phyloP scores from a whole-genome alignment of 306 rosid species.

The Vigna reflexopilosa region DNA sequence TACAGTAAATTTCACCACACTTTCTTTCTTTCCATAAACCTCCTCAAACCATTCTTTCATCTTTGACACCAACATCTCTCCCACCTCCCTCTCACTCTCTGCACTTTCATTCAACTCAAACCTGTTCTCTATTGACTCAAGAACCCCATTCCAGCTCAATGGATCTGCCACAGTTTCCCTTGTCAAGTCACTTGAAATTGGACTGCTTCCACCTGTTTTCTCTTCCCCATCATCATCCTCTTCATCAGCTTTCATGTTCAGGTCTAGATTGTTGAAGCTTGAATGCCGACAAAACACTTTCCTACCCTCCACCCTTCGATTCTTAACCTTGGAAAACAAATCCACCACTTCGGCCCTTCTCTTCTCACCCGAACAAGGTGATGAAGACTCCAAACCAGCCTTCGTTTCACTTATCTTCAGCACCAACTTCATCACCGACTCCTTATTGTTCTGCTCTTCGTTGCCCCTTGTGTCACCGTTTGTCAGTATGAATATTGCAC shows the following conservation, averaged over 20 bases:
- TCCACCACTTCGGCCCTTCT: slow-evolving; percentile 72
- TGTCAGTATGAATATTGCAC: slow-evolving; percentile 65
- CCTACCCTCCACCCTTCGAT: slow-evolving; percentile 53
- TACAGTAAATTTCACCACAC: slow-evolving; percentile 63
- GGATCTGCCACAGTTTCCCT: slow-evolving; percentile 56
- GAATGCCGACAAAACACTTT: slow-evolving; percentile 69
- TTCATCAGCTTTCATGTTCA: slow-evolving; percentile 79
- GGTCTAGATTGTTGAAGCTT: slow-evolving; percentile 79
- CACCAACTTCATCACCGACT: slow-evolving; percentile 64
- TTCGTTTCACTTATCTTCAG: slow-evolving; percentile 57
- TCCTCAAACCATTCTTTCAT: slow-evolving; percentile 64
- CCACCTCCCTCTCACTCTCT: slow-evolving; percentile 55
- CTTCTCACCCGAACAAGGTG: slow-evolving; percentile 59
- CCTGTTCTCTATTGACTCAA: slow-evolving; percentile 60
- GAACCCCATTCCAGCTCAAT: slow-evolving; percentile 50
- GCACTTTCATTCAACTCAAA: slow-evolving; percentile 63
- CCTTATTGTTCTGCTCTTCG: slow-evolving; percentile 48
- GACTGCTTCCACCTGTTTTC: slow-evolving; percentile 62
- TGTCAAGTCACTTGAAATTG: slow-evolving; percentile 68
- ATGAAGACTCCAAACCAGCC: slow-evolving; percentile 48
- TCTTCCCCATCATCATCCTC: slow-evolving; percentile 54
- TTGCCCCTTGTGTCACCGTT: slow-evolving; percentile 42
- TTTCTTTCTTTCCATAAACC: slow-evolving; percentile 46
- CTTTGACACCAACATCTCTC: slow-evolving; percentile 58
- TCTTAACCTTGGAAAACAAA: slow-evolving; percentile 58